Base-by-base conservation (phyloP, 1,139 yeast species). In the Diutina rugosa region DNA sequence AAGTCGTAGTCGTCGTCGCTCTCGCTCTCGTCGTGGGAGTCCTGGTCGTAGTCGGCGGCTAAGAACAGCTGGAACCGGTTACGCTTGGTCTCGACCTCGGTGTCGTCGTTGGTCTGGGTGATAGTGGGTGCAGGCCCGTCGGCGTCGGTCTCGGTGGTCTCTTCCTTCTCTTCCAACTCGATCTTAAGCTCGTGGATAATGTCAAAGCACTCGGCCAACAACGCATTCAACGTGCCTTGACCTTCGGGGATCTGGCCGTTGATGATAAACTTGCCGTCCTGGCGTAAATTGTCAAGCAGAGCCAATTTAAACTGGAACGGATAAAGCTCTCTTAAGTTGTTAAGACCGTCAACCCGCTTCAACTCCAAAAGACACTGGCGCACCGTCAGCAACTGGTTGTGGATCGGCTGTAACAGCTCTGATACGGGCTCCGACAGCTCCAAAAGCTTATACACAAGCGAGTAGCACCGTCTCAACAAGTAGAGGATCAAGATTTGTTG, bases 301-400 rank as follows among this genome's bases (percentile, higher is more conserved):
- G 95, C 95, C 58, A 93, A 77, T 70, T 93, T 93, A 83, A 93
- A 84, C 70, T 93, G 98, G 69, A 89, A 93, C 8, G 98, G 99
- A 65, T 90, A 93, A 58, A 93, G 76, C 67, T 93, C 99, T 61
- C 98, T 80, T 59, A 87, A 80, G 57, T 87, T 85, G 58, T 87
- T 85, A 56, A 93, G 79, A 4, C 98, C 98, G 56, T 97, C 97
- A 76, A 90, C 86, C 65, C 96, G 79, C 70, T 89, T 90, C 59
- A 93, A 85, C 64, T 93, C 98, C 58, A 90, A 73, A 55, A 93
- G 72, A 67, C 98, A 93, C 62, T 95, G 79, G 62, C 96, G 83
- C 32, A 91, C 96, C 0, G 99, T 93, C 16, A 89, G 81, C 59
- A 93, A 73, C 72, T 93, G 98, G 71, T 93, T 93, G 70, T 90